phyloP scores from a whole-genome alignment of 768 basidiomycete genomes.

The Phlegmacium glaucopus region DNA sequence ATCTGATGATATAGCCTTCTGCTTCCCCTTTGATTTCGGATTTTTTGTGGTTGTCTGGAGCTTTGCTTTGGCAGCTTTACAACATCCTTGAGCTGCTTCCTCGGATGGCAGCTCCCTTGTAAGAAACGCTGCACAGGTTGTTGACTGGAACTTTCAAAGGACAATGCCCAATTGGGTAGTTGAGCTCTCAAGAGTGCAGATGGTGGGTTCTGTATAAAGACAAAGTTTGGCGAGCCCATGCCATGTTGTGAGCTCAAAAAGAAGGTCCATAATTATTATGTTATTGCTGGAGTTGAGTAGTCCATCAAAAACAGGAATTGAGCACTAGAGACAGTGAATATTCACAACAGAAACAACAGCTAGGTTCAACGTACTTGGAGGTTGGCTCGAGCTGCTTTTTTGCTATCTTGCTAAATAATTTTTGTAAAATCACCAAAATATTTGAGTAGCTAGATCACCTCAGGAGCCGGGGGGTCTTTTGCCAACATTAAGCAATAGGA shows the following conservation, averaged over 20 bases:
- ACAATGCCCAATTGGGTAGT: slow-evolving; percentile 17
- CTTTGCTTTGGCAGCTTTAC: not conserved
- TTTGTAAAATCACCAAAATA: too few relatives aligned
- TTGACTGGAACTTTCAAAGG: slow-evolving; percentile 17
- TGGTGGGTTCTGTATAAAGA: slow-evolving; percentile 19
- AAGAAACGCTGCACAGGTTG: slow-evolving; percentile 15
- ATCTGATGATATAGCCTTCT: not conserved
- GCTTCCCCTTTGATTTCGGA: not conserved
- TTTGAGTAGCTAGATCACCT: too few relatives aligned
- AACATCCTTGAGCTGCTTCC: slow-evolving; percentile 14
- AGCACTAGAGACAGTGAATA: slow-evolving; percentile 6
- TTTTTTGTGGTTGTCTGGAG: not conserved
- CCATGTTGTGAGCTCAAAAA: slow-evolving; percentile 26
- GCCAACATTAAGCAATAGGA: too few relatives aligned
- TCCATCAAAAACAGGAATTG: slow-evolving; percentile 12
- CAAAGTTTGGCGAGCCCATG: slow-evolving; percentile 28
- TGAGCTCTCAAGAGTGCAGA: slow-evolving; percentile 7
- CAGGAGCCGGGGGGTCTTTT: too few relatives aligned
- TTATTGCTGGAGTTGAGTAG: slow-evolving; percentile 6
- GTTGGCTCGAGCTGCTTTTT: too few relatives aligned
- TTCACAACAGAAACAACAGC: not conserved
- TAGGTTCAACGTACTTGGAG: too few relatives aligned
- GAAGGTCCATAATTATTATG: slow-evolving; percentile 16
- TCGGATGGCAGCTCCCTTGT: slow-evolving; percentile 29
- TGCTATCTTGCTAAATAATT: too few relatives aligned